Evolutionary conservation across 2,329 filamentous ascomycete genomes (phyloP).

Genomic region (Teratosphaeriaceae sp.): DNA sequence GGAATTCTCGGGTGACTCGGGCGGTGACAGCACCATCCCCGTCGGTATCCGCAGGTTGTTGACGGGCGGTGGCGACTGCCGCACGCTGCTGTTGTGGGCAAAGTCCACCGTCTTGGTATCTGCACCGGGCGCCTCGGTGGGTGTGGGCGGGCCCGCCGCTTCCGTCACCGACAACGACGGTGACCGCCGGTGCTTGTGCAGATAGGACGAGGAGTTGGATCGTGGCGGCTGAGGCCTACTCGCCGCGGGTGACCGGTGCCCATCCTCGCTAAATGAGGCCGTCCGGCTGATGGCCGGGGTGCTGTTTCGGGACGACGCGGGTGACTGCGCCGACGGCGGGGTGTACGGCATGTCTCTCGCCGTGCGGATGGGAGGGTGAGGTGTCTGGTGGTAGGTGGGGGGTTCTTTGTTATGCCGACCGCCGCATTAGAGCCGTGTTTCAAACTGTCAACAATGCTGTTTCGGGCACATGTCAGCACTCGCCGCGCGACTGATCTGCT

Average conservation of each 20-base stretch:
- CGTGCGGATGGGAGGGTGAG: constrained; percentile 15
- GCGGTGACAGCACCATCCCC: constrained; percentile 83
- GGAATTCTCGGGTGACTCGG: constrained; percentile 72
- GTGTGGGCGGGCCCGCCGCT: constrained; percentile 20
- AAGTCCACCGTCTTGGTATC: constrained; percentile 20
- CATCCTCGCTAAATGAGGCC: constrained; percentile 42
- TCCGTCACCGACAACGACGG: constrained; percentile 42
- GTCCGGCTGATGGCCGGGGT: constrained; percentile 45
- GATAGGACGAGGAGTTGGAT: constrained; percentile 54
- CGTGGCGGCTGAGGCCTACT: constrained; percentile 46
- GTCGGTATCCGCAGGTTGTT: constrained; percentile 71
- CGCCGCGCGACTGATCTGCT: background rate
- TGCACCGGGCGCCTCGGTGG: constrained; percentile 20
- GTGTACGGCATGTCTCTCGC: constrained; percentile 74
- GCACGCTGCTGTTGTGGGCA: constrained; percentile 53
- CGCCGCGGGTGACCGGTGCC: constrained; percentile 29
- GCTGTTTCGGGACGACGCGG: constrained; percentile 48
- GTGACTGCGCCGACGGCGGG: constrained; percentile 62
- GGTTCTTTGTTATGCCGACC: constrained; percentile 27
- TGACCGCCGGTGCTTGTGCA: constrained; percentile 55
- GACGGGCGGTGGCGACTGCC: constrained; percentile 77
- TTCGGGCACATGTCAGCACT: constrained; percentile 7
- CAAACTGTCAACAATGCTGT: constrained; percentile 15
- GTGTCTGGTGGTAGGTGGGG: constrained; percentile 26
- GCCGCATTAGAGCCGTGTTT: constrained; percentile 36